Evolutionary conservation across 805 yeast species (phyloP), one percentile per base, ranked within the genome.

Genomic region (Komagataella phaffii): DNA sequence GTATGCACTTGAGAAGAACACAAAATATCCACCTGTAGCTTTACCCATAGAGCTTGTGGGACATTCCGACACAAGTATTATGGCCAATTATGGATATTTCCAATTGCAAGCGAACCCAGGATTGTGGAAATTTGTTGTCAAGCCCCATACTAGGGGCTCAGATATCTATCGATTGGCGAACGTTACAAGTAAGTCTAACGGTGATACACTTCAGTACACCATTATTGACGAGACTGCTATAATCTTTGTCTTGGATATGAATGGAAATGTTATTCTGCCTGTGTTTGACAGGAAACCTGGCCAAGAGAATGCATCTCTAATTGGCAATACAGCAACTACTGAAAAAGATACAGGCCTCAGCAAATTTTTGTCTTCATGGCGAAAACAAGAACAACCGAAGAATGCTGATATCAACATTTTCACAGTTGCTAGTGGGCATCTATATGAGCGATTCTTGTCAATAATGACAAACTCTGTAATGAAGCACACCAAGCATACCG

Each of bases 381-480:
- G 23, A 18, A 49, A 48, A 48, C 48, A 45, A 24, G 23, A 21
- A 46, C 57, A 45, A 46, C 50, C 52, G 52, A 45, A 58, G 55
- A 74, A 74, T 21, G 86, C 90, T 0, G 85, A 81, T 12, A 77
- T 88, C 48, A 88, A 88, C 62, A 81, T 88, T 44, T 88, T 88
- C 67, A 75, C 90, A 0, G 82, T 88, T 46, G 91, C 95, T 0
- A 81, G 90, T 56, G 96, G 96, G 0, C 88, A 81, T 56, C 64
- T 81, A 44, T 87, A 88, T 62, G 96, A 88, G 61, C 68, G 88
- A 54, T 75, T 88, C 49, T 58, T 84, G 53, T 73, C 83, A 14
- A 83, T 84, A n/a, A 88, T 88, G 96, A 82, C 83, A 51, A 79
- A 79, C 0, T 84, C 93, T 3, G 90, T 87, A 1, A 79, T 77